Evolutionary conservation across 371 early-diverging fungal species (phyloP).

Genomic region (Sporodiniella umbellata): DNA sequence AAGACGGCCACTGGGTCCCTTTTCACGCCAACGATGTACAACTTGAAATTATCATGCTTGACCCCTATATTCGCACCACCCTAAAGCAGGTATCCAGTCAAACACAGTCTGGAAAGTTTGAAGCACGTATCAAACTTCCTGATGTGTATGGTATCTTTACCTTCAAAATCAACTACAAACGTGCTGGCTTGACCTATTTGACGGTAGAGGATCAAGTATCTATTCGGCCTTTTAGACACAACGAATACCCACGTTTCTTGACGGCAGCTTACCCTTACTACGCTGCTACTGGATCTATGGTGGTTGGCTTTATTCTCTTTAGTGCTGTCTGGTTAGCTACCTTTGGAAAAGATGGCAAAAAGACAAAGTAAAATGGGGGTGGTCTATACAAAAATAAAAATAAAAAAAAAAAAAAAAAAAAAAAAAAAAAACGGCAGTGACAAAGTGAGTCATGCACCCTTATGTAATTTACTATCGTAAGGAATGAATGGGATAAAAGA

Average conservation of each 20-base stretch:
- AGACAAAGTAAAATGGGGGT: conserved; percentile 7
- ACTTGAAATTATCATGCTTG: conserved; percentile 93
- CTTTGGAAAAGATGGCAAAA: conserved; percentile 13
- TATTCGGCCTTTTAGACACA: conserved; percentile 88
- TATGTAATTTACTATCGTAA: too few relatives aligned
- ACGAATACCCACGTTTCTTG: conserved; percentile 93
- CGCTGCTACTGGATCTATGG: conserved; percentile 78
- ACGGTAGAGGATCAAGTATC: conserved; percentile 74
- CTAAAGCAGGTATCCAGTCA: conserved; percentile 49
- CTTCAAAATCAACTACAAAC: conserved; percentile 88
- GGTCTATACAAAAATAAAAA: conserved; percentile 9
- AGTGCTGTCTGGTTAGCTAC: conserved; percentile 74
- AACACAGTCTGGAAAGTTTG: conserved; percentile 41
- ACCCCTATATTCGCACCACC: conserved; percentile 90
- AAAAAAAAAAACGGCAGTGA: too few relatives aligned
- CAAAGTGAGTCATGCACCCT: too few relatives aligned
- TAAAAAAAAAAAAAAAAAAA: background rate
- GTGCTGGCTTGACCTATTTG: conserved; percentile 75
- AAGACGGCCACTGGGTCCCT: conserved; percentile 78
- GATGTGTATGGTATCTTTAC: conserved; percentile 97
- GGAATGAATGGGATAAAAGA: too few relatives aligned
- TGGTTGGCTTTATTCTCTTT: conserved; percentile 81
- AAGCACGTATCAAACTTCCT: conserved; percentile 71
- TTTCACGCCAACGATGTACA: conserved; percentile 77
- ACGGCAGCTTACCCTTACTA: conserved; percentile 93